These are phyloP conservation scores for Acanthamoeba triangularis DNA, from an alignment of 208 protist genomes.

Conservation along the genomic window DNA sequence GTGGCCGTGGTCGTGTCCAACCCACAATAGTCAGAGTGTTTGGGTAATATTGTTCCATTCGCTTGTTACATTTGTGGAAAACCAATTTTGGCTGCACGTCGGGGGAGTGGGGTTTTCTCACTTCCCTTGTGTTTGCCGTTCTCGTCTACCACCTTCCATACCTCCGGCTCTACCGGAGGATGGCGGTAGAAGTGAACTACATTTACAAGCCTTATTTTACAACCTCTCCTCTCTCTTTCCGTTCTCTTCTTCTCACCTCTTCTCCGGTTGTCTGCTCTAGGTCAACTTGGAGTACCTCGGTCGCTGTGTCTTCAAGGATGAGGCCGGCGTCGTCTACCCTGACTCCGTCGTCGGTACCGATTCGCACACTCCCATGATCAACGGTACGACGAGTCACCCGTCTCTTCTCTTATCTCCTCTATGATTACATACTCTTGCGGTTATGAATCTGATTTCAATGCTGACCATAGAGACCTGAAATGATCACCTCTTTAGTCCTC, in stretches of 20 bases:
- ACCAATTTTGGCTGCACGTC: not conserved
- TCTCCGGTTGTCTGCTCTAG: conserved; percentile 31
- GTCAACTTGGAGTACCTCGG: conserved; percentile 98
- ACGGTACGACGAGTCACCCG: conserved; percentile 91
- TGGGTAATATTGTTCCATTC: conserved; percentile 56
- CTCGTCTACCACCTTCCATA: not conserved
- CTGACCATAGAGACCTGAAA: conserved; percentile 57
- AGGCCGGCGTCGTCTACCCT: conserved; percentile 95
- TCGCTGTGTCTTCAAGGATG: conserved; percentile 95
- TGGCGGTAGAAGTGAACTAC: conserved; percentile 8
- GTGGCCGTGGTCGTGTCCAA: not conserved
- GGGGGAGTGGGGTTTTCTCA: conserved; percentile 45
- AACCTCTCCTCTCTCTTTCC: not conserved
- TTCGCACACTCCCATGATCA: conserved; percentile 98
- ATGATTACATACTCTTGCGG: conserved; percentile 44
- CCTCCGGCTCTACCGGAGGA: not conserved
- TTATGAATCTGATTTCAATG: conserved; percentile 13
- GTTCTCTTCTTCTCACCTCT: not conserved
- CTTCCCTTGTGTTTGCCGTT: conserved; percentile 6
- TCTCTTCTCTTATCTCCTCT: conserved; percentile 81
- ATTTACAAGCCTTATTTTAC: not conserved
- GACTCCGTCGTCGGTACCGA: conserved; percentile 98
- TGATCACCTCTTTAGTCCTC: conserved; percentile 1
- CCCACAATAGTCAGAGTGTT: conserved; percentile 60
- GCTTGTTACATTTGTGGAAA: conserved; percentile 56